Percentiles rank a stretch among this genome's conserved stretches.
Conservation (phyloP, 2,329 filamentous ascomycete species). For the Colletotrichum tamarilloi region DNA sequence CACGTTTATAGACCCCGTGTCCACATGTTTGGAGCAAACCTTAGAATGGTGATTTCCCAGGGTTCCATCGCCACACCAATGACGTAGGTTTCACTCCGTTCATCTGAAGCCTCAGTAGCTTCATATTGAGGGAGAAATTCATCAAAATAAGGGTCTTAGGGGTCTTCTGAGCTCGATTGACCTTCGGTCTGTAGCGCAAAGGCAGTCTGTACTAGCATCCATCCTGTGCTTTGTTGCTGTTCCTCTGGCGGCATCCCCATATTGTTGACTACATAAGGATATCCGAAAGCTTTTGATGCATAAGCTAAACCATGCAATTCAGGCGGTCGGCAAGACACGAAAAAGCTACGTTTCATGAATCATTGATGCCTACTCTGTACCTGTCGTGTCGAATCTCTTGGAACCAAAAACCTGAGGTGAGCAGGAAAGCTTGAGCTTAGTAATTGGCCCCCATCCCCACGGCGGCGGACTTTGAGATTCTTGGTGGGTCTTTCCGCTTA, state of each 20-base stretch:
- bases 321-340: background rate
- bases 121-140: background rate
- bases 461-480: slow-evolving; percentile 24
- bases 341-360: background rate
- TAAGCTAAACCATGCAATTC: background rate
- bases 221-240: background rate
- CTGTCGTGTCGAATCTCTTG: background rate
- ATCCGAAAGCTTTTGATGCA: background rate
- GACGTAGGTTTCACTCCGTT: background rate
- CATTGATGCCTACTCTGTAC: background rate
- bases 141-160: background rate
- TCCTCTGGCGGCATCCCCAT: background rate
- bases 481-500: slow-evolving; percentile 11
- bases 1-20: background rate
- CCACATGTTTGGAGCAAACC: background rate
- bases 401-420: background rate
- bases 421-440: slow-evolving; percentile 10
- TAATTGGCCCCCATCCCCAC: slow-evolving; percentile 4
- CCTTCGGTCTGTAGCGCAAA: background rate
- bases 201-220: background rate
- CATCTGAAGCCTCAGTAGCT: background rate
- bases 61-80: background rate
- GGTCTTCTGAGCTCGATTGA: background rate
- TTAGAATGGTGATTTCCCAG: background rate
- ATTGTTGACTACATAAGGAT: background rate